These are phyloP conservation scores for Colletotrichum cuscutae DNA, from an alignment of 2,329 filamentous ascomycete genomes.

Conservation along the genomic window DNA sequence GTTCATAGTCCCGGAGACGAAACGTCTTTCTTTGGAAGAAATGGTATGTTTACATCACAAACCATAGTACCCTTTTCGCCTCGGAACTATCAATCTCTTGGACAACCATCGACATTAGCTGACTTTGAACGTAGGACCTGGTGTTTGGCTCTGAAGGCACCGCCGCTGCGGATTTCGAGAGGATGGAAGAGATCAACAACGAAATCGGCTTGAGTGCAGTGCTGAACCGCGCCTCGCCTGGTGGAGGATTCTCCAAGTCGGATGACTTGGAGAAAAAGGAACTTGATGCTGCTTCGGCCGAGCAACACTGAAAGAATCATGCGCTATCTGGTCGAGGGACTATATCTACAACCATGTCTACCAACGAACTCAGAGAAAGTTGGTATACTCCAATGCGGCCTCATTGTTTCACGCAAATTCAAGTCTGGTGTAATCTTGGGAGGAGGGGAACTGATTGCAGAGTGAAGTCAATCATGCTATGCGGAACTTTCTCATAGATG, in stretches of 20 bases:
- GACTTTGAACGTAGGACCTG: constrained; percentile 58
- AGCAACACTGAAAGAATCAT: neutral
- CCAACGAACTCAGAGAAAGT: neutral
- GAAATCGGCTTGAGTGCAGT: constrained; percentile 69
- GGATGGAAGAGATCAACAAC: constrained; percentile 78
- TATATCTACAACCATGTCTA: neutral
- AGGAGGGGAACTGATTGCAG: neutral
- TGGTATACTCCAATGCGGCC: neutral
- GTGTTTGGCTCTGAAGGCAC: constrained; percentile 75
- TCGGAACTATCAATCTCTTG: too few species aligned
- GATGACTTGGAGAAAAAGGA: constrained; percentile 20
- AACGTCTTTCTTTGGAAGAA: constrained; percentile 71
- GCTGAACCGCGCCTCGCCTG: constrained; percentile 2
- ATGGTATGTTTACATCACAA: constrained; percentile 54
- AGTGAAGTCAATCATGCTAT: neutral
- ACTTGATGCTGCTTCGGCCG: neutral
- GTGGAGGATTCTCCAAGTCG: neutral
- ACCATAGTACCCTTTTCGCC: neutral
- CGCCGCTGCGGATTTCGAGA: constrained; percentile 73
- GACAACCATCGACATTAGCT: neutral
- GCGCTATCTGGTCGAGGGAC: neutral
- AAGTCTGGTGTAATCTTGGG: neutral
- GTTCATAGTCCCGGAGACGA: constrained; percentile 74
- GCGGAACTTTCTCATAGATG: neutral
- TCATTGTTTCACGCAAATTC: neutral